These are phyloP conservation scores for Tylopilus plumbeoviolaceoides DNA, from an alignment of 768 basidiomycete genomes.

Conservation along the genomic window DNA sequence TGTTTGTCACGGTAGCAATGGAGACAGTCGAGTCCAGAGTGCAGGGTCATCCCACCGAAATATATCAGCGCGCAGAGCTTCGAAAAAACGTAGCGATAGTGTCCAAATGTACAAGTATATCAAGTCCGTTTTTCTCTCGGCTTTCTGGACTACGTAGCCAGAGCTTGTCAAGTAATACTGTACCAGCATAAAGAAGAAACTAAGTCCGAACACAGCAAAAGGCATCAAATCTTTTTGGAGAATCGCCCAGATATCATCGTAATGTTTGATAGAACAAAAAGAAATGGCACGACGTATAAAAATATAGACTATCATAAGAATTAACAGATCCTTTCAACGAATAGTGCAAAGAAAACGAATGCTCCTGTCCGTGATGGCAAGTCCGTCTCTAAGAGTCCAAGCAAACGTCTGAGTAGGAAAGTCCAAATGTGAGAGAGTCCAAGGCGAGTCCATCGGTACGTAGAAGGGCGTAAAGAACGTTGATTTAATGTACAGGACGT, in stretches of 20 bases:
- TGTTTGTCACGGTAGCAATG: neutral
- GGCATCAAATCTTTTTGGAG: neutral
- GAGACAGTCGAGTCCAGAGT: neutral
- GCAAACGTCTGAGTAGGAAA: conserved; percentile 11
- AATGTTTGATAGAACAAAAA: conserved; percentile 6
- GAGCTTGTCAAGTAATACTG: conserved; percentile 6
- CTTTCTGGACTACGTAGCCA: conserved; percentile 40
- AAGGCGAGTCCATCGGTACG: conserved; percentile 19
- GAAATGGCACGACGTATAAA: conserved; percentile 23
- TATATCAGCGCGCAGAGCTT: neutral
- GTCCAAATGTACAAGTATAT: conserved; percentile 60
- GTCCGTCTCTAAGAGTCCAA: conserved; percentile 29
- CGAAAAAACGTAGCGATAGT: neutral
- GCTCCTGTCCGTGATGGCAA: conserved; percentile 16
- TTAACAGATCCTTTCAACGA: conserved; percentile 17
- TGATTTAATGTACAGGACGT: conserved; percentile 6
- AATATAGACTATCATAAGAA: conserved; percentile 28
- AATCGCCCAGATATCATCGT: neutral
- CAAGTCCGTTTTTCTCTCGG: conserved; percentile 75
- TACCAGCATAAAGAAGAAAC: conserved; percentile 6
- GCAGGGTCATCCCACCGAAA: neutral
- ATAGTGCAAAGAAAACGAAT: conserved; percentile 4
- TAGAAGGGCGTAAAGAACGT: conserved; percentile 26
- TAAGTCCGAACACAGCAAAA: conserved; percentile 6
- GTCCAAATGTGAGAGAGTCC: conserved; percentile 13